A percentile compares a stretch with the other conserved stretches of the same genome.
Conservation (phyloP, 352 stramenopile species). For the Globisporangium takayamanum region DNA sequence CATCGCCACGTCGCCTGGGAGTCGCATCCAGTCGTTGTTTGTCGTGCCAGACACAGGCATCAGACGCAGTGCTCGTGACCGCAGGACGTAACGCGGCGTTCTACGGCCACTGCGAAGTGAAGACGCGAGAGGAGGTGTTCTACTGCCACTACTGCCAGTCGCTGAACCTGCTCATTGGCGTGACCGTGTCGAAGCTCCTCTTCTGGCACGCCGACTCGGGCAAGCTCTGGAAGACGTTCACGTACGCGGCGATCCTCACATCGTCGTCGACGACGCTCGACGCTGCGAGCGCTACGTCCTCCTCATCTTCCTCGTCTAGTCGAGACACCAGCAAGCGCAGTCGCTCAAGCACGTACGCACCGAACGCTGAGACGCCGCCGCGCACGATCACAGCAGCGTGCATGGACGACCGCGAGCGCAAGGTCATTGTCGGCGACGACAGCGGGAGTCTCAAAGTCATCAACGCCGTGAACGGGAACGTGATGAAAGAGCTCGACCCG, state of each 20-base stretch:
- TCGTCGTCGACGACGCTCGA: conserved; percentile 5
- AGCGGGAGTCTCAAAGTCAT: conserved; percentile 53
- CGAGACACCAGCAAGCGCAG: background rate
- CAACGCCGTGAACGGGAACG: conserved; percentile 72
- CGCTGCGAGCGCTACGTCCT: background rate
- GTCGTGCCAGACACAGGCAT: conserved; percentile 33
- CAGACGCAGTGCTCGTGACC: conserved; percentile 51
- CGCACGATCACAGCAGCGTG: conserved; percentile 62
- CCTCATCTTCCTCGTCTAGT: no score
- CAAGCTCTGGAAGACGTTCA: conserved; percentile 42
- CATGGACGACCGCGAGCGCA: conserved; percentile 76
- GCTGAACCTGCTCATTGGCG: conserved; percentile 50
- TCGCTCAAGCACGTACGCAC: background rate
- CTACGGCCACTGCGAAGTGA: conserved; percentile 56
- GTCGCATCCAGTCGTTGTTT: conserved; percentile 14
- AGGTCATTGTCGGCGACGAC: conserved; percentile 76
- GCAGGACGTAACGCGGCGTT: conserved; percentile 31
- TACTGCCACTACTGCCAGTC: conserved; percentile 47
- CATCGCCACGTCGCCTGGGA: conserved; percentile 5
- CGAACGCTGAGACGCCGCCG: no score
- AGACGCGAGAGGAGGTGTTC: conserved; percentile 57
- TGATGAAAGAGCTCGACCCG: conserved; percentile 78
- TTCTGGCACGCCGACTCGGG: conserved; percentile 58
- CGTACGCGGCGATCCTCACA: conserved; percentile 31
- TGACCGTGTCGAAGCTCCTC: conserved; percentile 45